Evolutionary conservation across 306 rosid genomes (phyloP).

Genomic region (Canavalia ensiformis): DNA sequence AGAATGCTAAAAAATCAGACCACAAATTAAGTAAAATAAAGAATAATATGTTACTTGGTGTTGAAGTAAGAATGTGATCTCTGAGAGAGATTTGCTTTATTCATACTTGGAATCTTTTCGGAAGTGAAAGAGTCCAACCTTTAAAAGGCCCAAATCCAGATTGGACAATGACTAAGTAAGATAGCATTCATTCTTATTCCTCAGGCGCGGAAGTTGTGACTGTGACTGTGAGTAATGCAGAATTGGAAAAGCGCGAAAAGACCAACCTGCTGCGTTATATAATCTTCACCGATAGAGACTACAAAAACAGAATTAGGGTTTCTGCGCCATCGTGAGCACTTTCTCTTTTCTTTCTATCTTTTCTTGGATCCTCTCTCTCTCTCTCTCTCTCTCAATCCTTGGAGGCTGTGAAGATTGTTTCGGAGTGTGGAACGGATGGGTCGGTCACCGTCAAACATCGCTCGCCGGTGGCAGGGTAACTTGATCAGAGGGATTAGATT

Average conservation of each 20-base stretch:
- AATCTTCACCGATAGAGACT: background rate
- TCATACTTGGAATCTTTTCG: no score
- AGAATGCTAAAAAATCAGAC: no score
- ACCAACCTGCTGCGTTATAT: background rate
- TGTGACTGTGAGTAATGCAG: background rate
- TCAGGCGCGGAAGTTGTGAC: background rate
- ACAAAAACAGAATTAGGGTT: background rate
- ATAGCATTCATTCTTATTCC: background rate
- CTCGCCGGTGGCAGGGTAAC: slow-evolving; percentile 55
- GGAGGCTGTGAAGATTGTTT: slow-evolving; percentile 53
- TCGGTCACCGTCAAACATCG: slow-evolving; percentile 5
- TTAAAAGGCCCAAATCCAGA: background rate
- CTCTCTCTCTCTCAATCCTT: no score
- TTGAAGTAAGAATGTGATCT: no score
- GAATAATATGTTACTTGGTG: no score
- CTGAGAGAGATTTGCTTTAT: no score
- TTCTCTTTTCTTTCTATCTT: background rate
- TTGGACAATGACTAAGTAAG: background rate
- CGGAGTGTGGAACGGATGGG: slow-evolving; percentile 57
- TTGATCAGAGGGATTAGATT: background rate
- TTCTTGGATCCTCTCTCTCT: background rate
- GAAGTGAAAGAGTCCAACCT: background rate
- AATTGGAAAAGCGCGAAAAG: background rate
- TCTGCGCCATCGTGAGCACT: background rate
- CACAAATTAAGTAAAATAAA: no score